Base-by-base conservation (phyloP, 306 rosid genomes). In the Gillenia trifoliata region DNA sequence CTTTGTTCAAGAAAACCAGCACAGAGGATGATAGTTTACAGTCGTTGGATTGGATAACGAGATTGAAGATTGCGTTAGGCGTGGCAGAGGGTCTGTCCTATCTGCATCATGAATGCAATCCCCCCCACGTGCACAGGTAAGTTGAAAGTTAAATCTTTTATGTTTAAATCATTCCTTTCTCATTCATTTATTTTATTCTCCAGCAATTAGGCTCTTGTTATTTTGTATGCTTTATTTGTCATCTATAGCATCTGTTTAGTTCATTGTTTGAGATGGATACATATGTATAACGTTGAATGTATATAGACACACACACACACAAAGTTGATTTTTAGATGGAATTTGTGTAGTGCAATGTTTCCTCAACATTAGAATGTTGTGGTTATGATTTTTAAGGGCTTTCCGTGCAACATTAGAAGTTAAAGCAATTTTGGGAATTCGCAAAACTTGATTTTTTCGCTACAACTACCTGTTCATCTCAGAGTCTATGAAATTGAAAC, bases 11-110 rank as follows among this genome's bases (percentile, higher is more conserved):
- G 86, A 87, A 87, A 63, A 71, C 79, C 56, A 75, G 77, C 47
- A 71, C 88, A 16, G 86, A 86, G 50, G 96, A 90, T 74, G 95
- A 87, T 33, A 68, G 79, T 50, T 86, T 82, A 83, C 91, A 87
- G 84, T 94, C 99, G n/a, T 77, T 92, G 85, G 99, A 94, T 85
- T 94, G 97, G 97, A 92, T 92, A 74, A 94, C 96, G 38, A 94
- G 99, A 80, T 83, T 94, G 66, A 94, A 94, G 86, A 92, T 94
- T 71, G 96, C 99, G 54, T 85, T 86, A 49, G 99, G 99, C 77
- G 89, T 86, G 19, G 97, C 99, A 3, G 99, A 94, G 88, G 95
- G 92, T 56, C 85, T 94, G 30, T 83, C 89, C 11, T 87, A 87
- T 83, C 88, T 94, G 77, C 97, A 94, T 87, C 96, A 94, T 78